Conservation (phyloP, 2,329 filamentous ascomycete species). For the Salinomyces thailandicus region DNA sequence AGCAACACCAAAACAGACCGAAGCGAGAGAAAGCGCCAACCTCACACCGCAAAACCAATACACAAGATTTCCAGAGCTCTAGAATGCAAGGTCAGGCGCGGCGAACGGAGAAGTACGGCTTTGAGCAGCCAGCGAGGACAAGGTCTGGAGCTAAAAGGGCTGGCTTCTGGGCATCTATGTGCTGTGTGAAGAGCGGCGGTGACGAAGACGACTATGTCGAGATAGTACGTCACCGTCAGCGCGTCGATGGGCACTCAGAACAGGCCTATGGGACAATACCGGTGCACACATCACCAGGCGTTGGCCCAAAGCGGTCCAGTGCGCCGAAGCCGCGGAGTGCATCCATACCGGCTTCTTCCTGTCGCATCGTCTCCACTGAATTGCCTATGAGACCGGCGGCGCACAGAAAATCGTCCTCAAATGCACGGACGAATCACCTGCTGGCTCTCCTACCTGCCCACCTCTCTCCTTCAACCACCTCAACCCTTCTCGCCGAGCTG, state of each 20-base stretch:
- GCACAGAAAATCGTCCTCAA: slow-evolving; percentile 12
- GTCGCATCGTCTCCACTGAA: not conserved
- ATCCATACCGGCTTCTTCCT: not conserved
- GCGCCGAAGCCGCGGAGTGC: not conserved
- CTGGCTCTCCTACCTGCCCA: slow-evolving; percentile 59
- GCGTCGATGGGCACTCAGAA: slow-evolving; percentile 18
- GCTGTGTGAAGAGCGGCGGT: slow-evolving; percentile 29
- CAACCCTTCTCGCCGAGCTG: slow-evolving; percentile 64
- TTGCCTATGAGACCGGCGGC: slow-evolving; percentile 6
- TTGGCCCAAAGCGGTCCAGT: not conserved
- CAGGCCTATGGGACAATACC: slow-evolving; percentile 3
- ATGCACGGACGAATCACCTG: slow-evolving; percentile 29
- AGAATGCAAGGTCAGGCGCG: too few relatives aligned
- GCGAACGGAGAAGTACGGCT: slow-evolving; percentile 7
- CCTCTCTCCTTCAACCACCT: slow-evolving; percentile 57
- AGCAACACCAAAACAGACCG: too few relatives aligned
- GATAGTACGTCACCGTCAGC: slow-evolving; percentile 31
- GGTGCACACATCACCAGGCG: not conserved
- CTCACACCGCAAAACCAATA: too few relatives aligned
- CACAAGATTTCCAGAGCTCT: too few relatives aligned
- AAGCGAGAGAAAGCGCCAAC: too few relatives aligned
- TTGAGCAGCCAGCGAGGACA: not conserved
- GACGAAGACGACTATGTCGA: slow-evolving; percentile 37
- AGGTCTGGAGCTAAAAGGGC: slow-evolving; percentile 24
- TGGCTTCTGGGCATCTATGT: slow-evolving; percentile 35